Evolutionary conservation across 169 alveolate species (phyloP).

Genomic region (Cryptosporidium bovis): DNA sequence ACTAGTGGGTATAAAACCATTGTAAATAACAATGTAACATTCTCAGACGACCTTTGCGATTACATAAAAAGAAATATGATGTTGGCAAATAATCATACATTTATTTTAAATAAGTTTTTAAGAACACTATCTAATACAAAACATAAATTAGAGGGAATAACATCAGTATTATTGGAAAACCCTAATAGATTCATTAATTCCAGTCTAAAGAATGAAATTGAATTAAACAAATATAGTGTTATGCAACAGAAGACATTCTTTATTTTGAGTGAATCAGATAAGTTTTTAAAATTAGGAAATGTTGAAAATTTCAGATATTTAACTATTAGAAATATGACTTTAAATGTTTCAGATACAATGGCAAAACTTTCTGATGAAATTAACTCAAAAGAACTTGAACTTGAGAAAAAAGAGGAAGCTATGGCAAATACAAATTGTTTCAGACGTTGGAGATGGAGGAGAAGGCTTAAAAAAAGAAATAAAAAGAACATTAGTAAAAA

Average conservation of each 20-base stretch:
- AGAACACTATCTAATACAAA: constrained; percentile 38
- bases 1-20: constrained; percentile 1
- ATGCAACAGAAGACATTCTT: constrained; percentile 17
- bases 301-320: constrained; percentile 45
- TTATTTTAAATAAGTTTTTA: constrained; percentile 13
- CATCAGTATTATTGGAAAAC: background rate
- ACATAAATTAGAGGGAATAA: constrained; percentile 25
- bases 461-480: constrained; percentile 45
- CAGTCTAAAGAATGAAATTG: constrained; percentile 4
- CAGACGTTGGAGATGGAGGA: constrained; percentile 70
- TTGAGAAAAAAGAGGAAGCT: constrained; percentile 35
- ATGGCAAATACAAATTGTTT: constrained; percentile 62
- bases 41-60: constrained; percentile 36
- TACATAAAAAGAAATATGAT: constrained; percentile 27
- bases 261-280: constrained; percentile 41
- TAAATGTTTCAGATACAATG: constrained; percentile 2
- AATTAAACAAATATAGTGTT: background rate
- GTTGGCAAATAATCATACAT: constrained; percentile 32
- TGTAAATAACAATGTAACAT: constrained; percentile 41
- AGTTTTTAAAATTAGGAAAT: constrained; percentile 39
- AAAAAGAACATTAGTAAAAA: constrained; percentile 35
- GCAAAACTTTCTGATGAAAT: constrained; percentile 36
- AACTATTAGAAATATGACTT: constrained; percentile 49
- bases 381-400: constrained; percentile 2
- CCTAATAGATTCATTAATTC: background rate